Evolutionary conservation across 805 yeast species (phyloP), one percentile per base, ranked within the genome.

Genomic region (Myxozyma sirexii): DNA sequence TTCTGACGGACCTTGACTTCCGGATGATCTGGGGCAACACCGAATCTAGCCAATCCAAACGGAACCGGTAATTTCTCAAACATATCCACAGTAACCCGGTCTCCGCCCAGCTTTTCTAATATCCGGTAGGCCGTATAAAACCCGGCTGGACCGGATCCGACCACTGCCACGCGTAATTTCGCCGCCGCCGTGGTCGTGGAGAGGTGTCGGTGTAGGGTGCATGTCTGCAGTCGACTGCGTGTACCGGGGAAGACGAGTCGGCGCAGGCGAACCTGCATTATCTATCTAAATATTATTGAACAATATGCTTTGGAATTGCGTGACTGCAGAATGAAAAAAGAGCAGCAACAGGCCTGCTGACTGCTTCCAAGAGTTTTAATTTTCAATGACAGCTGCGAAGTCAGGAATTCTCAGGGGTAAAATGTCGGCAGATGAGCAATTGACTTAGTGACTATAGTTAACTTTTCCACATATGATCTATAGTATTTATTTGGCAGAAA

Each of bases 21-120:
- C 0, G 97, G 97, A 74, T 94, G 97, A 74, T 94, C 99, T 1
- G 99, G 99, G 0, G 99, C 97, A n/a, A 94, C 98, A 1, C 99
- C 99, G 71, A 82, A 92, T 37, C 99, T 75, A 43, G 92, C 85
- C 35, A 94, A 78, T 0, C 99, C 99, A 75, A 81, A 93, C 0
- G 99, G 99, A 5, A 91, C 85, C 0, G 97, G 97, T 26, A 85
- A 76, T 63, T 83, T 80, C 69, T 94, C 99, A 76, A 85, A 91
- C 73, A 93, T 79, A 61, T 90, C 94, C 3, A 92, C 79, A 57
- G 80, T 72, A 17, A 77, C 70, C 6, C 76, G 74, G 0, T 76
- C 73, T 2, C 19, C 26, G 2, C 75, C 70, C 10, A 41, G 5
- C 59, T 79, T 81, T 59, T 83, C 83, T 42, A 91, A 75, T 15